Evolutionary conservation across 345 rosid species (phyloP).

Genomic region (Bruguiera sexangula): DNA sequence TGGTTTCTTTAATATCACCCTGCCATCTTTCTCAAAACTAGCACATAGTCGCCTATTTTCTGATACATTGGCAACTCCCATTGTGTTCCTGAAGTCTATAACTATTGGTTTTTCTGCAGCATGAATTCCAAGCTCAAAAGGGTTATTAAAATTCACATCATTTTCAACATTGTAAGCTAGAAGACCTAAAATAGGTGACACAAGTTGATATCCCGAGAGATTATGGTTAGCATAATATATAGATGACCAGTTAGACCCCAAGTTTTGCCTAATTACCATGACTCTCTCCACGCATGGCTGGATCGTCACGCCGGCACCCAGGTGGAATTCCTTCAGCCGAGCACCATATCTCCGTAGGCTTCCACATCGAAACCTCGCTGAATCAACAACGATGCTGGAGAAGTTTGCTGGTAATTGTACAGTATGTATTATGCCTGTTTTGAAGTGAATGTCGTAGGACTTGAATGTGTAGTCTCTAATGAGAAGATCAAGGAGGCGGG

Average conservation of each 20-base stretch:
- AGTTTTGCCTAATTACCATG: constrained; percentile 63
- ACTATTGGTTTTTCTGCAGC: constrained; percentile 54
- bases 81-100: constrained; percentile 48
- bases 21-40: constrained; percentile 58
- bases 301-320: constrained; percentile 54
- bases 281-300: constrained; percentile 85
- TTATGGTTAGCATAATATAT: constrained; percentile 64
- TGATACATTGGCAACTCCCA: constrained; percentile 23
- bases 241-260: constrained; percentile 71
- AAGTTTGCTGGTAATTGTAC: constrained; percentile 64
- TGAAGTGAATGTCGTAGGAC: constrained; percentile 45
- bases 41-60: constrained; percentile 58
- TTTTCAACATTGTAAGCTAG: constrained; percentile 59
- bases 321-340: constrained; percentile 58
- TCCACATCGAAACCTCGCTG: constrained; percentile 77
- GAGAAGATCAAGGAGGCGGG: constrained; percentile 60
- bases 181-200: constrained; percentile 79
- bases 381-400: constrained; percentile 62
- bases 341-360: constrained; percentile 89
- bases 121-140: constrained; percentile 55
- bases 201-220: constrained; percentile 69
- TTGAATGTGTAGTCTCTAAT: constrained; percentile 67
- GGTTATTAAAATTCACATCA: constrained; percentile 35
- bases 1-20: constrained; percentile 46
- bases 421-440: constrained; percentile 54